Evolutionary conservation across 305 asterid genomes (phyloP).

Genomic region (Rubia tinctorum): DNA sequence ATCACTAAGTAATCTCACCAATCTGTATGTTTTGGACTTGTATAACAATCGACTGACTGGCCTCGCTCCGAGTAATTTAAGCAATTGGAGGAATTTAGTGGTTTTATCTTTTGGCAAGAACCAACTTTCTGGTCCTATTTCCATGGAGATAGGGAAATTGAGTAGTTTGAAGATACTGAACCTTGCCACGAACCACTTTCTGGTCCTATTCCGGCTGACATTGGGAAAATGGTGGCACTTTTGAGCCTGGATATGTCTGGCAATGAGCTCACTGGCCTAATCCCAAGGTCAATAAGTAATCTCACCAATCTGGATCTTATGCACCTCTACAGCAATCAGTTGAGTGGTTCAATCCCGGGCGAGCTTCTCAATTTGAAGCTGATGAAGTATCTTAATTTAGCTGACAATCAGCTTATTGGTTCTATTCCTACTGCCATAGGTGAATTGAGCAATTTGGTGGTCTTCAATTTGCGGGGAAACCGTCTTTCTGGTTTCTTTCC

Average conservation of each 20-base stretch:
- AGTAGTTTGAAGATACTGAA: not conserved
- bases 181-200: not conserved
- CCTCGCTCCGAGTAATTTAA: too few relatives aligned
- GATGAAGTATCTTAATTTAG: constrained; percentile 56
- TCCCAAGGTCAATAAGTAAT: not conserved
- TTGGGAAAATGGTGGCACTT: not conserved
- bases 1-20: constrained; percentile 56
- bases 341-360: constrained; percentile 58
- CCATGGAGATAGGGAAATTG: not conserved
- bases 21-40: constrained; percentile 64
- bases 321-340: constrained; percentile 20
- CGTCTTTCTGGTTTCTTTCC: constrained; percentile 15
- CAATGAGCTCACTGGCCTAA: not conserved
- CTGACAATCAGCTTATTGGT: constrained; percentile 42
- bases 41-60: constrained; percentile 24
- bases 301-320: not conserved
- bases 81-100: too few relatives aligned
- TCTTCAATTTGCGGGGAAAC: not conserved
- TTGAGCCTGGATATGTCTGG: not conserved
- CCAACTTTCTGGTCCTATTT: too few relatives aligned
- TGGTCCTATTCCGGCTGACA: not conserved
- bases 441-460: constrained; percentile 17
- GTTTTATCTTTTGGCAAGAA: too few relatives aligned
- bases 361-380: constrained; percentile 47
- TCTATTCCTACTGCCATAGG: constrained; percentile 26